Base-by-base conservation (phyloP, 106 monocot genomes). In the Dioscorea zingiberensis region DNA sequence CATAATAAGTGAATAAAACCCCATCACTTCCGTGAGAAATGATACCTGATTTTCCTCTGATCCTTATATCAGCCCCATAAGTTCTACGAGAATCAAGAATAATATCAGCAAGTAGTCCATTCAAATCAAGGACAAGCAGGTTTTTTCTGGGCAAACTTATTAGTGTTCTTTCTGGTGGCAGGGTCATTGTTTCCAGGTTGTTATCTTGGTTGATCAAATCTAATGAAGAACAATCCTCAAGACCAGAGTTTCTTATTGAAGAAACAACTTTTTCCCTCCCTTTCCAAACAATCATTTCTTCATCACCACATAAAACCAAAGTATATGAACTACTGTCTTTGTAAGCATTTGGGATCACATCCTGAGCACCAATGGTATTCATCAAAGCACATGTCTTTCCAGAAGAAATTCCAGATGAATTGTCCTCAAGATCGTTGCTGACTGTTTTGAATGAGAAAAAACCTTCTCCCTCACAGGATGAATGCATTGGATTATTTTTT, bases 31-130 rank as follows among this genome's bases (percentile, higher is more conserved):
- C 6, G 38, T 38, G 38, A 38, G 38, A 38, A 16, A 15, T 4
- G 63, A 44, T 38, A 93, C 89, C 78, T 72, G 78, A 48, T 76
- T 86, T 93, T 13, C 81, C 76, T 9, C 65, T 63, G 63, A 89
- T 54, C 66, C 29, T 78, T 60, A 32, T 78, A 30, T 69, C 38
- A 57, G 68, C 65, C 55, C 59, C 76, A 38, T 63, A 54, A 47
- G 51, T 58, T 48, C 53, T 48, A 27, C 17, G 26, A 46, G 14
- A 60, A 24, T 75, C 82, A 24, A 27, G 13, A 57, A 67, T 63
- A 58, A 93, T 76, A 75, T 93, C 93, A 44, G 76, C 83, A 67
- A 93, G 88, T 13, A 93, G 60, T 25, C 93, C 93, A 79, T 93
- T 93, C 30, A 93, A 49, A 78, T 93, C 93, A 32, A 93, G 89